Evolutionary conservation across 1,284 basidiomycete genomes (phyloP).

Genomic region (Anthracocystis walkeri): DNA sequence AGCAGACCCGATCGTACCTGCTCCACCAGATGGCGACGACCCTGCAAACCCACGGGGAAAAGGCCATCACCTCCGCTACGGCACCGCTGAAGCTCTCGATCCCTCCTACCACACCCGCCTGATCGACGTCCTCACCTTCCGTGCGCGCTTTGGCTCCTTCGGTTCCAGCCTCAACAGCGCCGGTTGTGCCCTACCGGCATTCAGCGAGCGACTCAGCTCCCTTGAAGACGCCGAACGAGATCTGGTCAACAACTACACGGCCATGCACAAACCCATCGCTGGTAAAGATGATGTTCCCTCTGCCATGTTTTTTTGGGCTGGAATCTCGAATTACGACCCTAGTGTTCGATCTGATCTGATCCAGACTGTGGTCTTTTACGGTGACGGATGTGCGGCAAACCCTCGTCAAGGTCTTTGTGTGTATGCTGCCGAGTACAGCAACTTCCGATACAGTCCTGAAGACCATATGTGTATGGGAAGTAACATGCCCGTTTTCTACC

Average conservation of each 20-base stretch:
- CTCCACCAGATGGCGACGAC: background rate
- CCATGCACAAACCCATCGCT: conserved; percentile 19
- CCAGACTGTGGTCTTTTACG: conserved; percentile 48
- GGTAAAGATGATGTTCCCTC: conserved; percentile 6
- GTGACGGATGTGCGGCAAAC: conserved; percentile 42
- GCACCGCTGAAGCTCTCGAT: conserved; percentile 12
- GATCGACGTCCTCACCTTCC: conserved; percentile 46
- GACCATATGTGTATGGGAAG: conserved; percentile 52
- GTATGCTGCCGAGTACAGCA: conserved; percentile 38
- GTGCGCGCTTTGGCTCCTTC: conserved; percentile 34
- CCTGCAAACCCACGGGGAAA: too few relatives aligned
- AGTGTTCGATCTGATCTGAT: conserved; percentile 26
- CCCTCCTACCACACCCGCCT: conserved; percentile 32
- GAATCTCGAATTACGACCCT: conserved; percentile 42
- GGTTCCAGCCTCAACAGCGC: conserved; percentile 36
- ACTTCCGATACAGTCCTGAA: conserved; percentile 29
- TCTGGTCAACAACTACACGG: conserved; percentile 41
- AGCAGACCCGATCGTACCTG: background rate
- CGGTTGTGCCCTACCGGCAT: conserved; percentile 36
- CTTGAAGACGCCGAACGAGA: conserved; percentile 26
- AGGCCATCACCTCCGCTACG: background rate
- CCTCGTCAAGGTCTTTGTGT: conserved; percentile 32
- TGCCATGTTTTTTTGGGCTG: conserved; percentile 52
- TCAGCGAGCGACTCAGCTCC: conserved; percentile 24
- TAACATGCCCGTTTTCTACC: conserved; percentile 45